phyloP scores from a whole-genome alignment of 2,329 filamentous ascomycete genomes.

The Aspergillus terreus region DNA sequence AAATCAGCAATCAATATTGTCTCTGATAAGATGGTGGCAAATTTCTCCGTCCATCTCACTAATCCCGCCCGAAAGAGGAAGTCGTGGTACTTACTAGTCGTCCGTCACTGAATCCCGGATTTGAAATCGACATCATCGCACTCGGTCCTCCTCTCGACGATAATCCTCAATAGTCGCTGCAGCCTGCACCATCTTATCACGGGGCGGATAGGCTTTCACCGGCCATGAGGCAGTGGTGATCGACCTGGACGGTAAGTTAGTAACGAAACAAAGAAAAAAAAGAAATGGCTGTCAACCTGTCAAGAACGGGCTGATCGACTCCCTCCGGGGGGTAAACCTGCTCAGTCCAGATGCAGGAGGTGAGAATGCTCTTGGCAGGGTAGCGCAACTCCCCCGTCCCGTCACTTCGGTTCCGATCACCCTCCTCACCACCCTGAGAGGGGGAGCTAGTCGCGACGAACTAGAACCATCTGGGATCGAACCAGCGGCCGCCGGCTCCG shows the following conservation, averaged over 20 bases:
- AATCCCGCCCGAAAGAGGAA: neutral
- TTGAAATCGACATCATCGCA: neutral
- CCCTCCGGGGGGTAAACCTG: too few relatives aligned
- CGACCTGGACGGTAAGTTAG: neutral
- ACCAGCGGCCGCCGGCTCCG: slow-evolving; percentile 12
- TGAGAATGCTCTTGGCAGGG: neutral
- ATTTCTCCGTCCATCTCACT: neutral
- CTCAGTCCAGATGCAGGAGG: neutral
- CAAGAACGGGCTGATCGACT: neutral
- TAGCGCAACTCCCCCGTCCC: slow-evolving; percentile 10
- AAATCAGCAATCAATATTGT: slow-evolving; percentile 1
- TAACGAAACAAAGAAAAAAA: neutral
- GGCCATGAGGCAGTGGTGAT: neutral
- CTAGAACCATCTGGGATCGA: slow-evolving; percentile 9
- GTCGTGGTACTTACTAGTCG: neutral
- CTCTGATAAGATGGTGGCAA: slow-evolving; percentile 21
- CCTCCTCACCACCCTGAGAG: slow-evolving; percentile 2
- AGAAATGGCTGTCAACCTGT: neutral
- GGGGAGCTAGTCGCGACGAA: neutral
- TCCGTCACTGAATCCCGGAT: neutral
- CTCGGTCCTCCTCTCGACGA: neutral
- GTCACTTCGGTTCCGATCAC: slow-evolving; percentile 20
- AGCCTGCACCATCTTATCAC: neutral
- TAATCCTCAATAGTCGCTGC: neutral
- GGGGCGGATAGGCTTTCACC: neutral